phyloP scores from a whole-genome alignment of 768 basidiomycete genomes.

The Tylopilus rubrobrunneus region DNA sequence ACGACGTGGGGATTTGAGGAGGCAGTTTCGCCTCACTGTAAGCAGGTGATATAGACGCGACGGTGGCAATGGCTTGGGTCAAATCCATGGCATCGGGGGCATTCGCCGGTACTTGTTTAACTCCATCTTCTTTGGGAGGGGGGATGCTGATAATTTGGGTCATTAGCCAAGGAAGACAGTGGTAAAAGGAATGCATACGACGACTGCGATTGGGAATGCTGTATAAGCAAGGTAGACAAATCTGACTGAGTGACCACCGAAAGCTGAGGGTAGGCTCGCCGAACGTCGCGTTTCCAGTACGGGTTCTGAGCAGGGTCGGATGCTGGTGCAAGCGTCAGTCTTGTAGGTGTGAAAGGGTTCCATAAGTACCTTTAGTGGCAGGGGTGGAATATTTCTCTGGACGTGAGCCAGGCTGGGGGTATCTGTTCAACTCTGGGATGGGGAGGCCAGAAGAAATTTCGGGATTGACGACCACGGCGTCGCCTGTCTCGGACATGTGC shows the following conservation, averaged over 20 bases:
- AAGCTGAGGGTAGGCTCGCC: constrained; percentile 87
- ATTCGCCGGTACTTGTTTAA: constrained; percentile 43
- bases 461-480: constrained; percentile 80
- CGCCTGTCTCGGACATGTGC: constrained; percentile 51
- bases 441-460: constrained; percentile 91
- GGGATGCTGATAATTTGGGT: constrained; percentile 40
- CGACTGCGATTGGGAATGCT: constrained; percentile 63
- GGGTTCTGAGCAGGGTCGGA: constrained; percentile 87
- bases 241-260: constrained; percentile 85
- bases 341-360: not conserved
- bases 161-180: constrained; percentile 6
- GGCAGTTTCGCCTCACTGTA: constrained; percentile 67
- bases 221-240: constrained; percentile 74
- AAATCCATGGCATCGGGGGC: constrained; percentile 52
- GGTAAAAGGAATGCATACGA: constrained; percentile 46
- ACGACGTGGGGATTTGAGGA: constrained; percentile 63
- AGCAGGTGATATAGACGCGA: constrained; percentile 52
- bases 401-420: constrained; percentile 84
- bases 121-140: constrained; percentile 42
- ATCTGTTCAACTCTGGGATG: constrained; percentile 64
- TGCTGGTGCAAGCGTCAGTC: constrained; percentile 40
- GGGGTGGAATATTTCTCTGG: constrained; percentile 85
- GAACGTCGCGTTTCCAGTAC: constrained; percentile 96
- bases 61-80: constrained; percentile 65
- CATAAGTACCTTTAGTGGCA: constrained; percentile 71